Base-by-base conservation (phyloP, 1,284 basidiomycete genomes). In the Cutaneotrichosporon sp. region DNA sequence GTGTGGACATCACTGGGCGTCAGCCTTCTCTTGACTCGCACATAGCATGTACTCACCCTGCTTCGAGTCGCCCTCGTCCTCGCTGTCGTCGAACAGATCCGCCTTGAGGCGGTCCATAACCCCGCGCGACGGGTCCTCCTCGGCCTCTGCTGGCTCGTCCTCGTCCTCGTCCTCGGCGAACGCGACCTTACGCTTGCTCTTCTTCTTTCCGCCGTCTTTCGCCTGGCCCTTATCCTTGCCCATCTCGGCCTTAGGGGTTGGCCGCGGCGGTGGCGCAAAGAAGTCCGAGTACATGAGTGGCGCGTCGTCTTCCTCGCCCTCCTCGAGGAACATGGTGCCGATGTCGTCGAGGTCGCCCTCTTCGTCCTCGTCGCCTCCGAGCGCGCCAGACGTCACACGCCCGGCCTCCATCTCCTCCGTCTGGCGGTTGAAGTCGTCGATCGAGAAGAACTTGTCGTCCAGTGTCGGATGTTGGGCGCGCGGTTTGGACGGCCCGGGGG, bases 371-470 rank as follows among this genome's bases (percentile, higher is more conserved):
- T 81, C 80, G n/a, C 78, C 80, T 31, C 81, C 80, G 10, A 89
- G 82, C 56, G 80, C 82, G 58, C 90, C 89, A 70, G 82, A 82
- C 6, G 89, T 88, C 14, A 86, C 82, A 13, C 82, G 83, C 64
- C 83, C 85, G 16, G 88, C 87, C 80, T 97, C 93, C 8, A 88
- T 86, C 70, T 87, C 87, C 77, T 91, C 90, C 2, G 90, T 90
- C 79, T 93, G 87, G 5, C 88, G 86, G 76, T 98, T 97, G 83
- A 99, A 98, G 26, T 88, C 85, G 61, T 88, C 87, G 62, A 98
- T 86, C 62, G 90, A 87, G 81, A 99, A 99, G 83, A 99, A 98
- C 31, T 85, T 87, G 77, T 98, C 96, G 79, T 98, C 90, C n/a
- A 98, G 85, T 56, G 85, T 86, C 7, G 88, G 84, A 68, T 87